phyloP scores from a whole-genome alignment of 768 basidiomycete species.

The Coprinellus aureogranulatus region DNA sequence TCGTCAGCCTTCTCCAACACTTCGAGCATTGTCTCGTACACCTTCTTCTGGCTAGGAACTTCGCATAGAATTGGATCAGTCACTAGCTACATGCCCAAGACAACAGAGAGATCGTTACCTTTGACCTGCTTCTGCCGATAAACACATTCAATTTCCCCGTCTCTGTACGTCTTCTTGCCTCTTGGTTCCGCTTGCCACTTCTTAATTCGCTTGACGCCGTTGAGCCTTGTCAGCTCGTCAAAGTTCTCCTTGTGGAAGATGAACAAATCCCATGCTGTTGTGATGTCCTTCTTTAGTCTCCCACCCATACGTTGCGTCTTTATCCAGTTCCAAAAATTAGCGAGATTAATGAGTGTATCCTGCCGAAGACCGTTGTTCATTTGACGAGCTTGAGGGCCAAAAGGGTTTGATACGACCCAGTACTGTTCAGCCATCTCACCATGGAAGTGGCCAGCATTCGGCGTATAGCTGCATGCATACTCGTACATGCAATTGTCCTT shows the following conservation, averaged over 20 bases:
- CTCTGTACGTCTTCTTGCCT: neutral
- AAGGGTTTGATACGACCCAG: slow-evolving; percentile 24
- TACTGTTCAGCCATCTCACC: slow-evolving; percentile 29
- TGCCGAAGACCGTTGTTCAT: slow-evolving; percentile 31
- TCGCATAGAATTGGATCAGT: too few relatives aligned
- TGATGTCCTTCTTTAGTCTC: neutral
- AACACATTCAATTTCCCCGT: neutral
- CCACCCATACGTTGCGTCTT: neutral
- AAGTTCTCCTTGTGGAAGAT: too few relatives aligned
- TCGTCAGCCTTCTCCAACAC: too few relatives aligned
- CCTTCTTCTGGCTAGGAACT: too few relatives aligned
- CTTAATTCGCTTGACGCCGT: too few relatives aligned
- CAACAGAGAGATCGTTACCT: neutral
- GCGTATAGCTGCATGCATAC: slow-evolving; percentile 19
- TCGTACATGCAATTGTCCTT: slow-evolving; percentile 23
- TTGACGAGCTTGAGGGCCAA: slow-evolving; percentile 20
- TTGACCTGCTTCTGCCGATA: neutral
- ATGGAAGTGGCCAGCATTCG: slow-evolving; percentile 21
- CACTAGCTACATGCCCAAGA: too few relatives aligned
- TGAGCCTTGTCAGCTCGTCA: too few relatives aligned
- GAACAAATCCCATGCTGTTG: neutral
- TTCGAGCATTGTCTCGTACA: too few relatives aligned
- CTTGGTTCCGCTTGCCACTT: neutral
- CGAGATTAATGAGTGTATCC: slow-evolving; percentile 16
- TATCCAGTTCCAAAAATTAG: neutral